Evolutionary conservation across 1,284 basidiomycete genomes (phyloP), one percentile per base, ranked within the genome.

Genomic region (Apiotrichum brassicae): DNA sequence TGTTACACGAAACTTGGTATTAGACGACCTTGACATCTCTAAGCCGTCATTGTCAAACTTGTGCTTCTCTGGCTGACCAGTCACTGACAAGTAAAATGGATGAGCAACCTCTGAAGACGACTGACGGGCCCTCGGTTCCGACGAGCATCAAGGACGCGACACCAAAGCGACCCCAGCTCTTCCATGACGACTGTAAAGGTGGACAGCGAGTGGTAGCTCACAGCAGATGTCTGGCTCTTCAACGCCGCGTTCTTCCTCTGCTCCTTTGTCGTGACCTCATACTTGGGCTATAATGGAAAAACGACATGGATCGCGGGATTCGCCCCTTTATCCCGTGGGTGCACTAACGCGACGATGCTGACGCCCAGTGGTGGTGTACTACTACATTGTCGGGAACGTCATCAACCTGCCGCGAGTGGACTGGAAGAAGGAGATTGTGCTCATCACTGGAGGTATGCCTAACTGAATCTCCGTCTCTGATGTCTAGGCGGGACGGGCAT

Each of bases 361-460:
- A 44, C 40, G 26, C 18, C 9, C 40, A 42, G 40, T 28, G 3
- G 14, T 23, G 8, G 42, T 6, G n/a, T 35, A 19, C 25, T 46
- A 38, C 36, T 19, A 8, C 14, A 16, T 46, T 22, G 26, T 30
- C 6, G 12, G 18, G n/a, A 18, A 18, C 7, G 12, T 30, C 26
- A 19, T 36, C 14, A 12, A 8, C 13, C 26, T 48, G 7, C 38
- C 41, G 5, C 30, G 14, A 8, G 20, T 20, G 3, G 46, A 53
- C 32, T 93, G 89, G 89, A 80, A 79, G 30, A 82, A 88, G 40
- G 86, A 95, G 70, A 81, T 92, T 53, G 83, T 94, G 3, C 76
- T 95, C 23, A 78, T 97, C 48, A 95, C 92, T 11, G 92, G 92
- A 54, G 91, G 90, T 87, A 51, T 46, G 79, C 14, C 14, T 8